These are phyloP conservation scores for Neoboletus subvelutipes DNA, from an alignment of 768 basidiomycete species.

Conservation along the genomic window DNA sequence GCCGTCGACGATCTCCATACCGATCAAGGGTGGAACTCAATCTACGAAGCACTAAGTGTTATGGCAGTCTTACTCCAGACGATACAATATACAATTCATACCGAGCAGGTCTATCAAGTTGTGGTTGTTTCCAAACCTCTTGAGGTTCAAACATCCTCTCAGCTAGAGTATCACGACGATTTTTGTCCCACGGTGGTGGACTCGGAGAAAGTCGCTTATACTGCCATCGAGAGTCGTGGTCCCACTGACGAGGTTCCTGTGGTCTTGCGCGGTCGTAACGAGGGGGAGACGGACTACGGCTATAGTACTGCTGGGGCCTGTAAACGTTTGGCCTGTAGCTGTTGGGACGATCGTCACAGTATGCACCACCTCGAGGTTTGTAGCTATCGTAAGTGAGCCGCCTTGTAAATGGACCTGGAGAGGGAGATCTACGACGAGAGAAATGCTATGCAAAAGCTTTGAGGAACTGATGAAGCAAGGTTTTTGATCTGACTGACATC, in stretches of 20 bases:
- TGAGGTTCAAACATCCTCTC: slow-evolving; percentile 72
- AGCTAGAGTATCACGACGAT: slow-evolving; percentile 39
- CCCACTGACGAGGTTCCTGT: slow-evolving; percentile 47
- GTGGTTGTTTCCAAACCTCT: slow-evolving; percentile 65
- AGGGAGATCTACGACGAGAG: slow-evolving; percentile 46
- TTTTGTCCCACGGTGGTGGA: slow-evolving; percentile 33
- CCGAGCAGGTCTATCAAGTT: slow-evolving; percentile 43
- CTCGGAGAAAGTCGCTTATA: slow-evolving; percentile 42
- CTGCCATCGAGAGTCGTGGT: slow-evolving; percentile 44
- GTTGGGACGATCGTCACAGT: slow-evolving; percentile 43
- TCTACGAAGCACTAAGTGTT: slow-evolving; percentile 21
- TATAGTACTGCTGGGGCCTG: slow-evolving; percentile 37
- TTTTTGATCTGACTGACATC: slow-evolving; percentile 34
- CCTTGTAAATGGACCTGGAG: slow-evolving; percentile 47
- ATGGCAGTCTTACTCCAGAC: slow-evolving; percentile 22
- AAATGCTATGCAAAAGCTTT: slow-evolving; percentile 25
- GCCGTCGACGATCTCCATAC: slow-evolving; percentile 37
- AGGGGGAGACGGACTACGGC: slow-evolving; percentile 54
- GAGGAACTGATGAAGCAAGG: slow-evolving; percentile 17
- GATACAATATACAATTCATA: slow-evolving; percentile 40
- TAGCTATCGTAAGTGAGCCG: slow-evolving; percentile 52
- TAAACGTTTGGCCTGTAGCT: slow-evolving; percentile 43
- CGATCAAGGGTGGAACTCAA: slow-evolving; percentile 33
- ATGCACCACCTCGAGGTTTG: slow-evolving; percentile 39
- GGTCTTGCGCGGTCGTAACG: slow-evolving; percentile 43